phyloP scores from a whole-genome alignment of 2,329 filamentous ascomycete genomes.

The Metarhizium sp. region DNA sequence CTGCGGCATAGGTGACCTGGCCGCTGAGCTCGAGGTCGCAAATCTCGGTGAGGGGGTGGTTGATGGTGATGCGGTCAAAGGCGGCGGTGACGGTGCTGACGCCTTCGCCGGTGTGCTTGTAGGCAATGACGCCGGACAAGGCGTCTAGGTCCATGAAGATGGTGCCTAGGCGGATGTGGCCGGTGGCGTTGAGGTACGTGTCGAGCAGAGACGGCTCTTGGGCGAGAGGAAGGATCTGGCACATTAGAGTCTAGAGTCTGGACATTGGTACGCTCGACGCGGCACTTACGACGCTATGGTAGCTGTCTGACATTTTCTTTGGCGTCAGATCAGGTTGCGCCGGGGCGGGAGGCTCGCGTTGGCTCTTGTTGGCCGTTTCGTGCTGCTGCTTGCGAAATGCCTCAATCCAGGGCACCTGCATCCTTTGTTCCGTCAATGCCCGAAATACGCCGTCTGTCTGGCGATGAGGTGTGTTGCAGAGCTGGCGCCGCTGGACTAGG shows the following conservation, averaged over 20 bases:
- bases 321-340: slow-evolving; percentile 15
- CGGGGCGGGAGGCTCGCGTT: slow-evolving; percentile 7
- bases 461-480: background rate
- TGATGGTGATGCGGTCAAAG: slow-evolving; percentile 44
- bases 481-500: background rate
- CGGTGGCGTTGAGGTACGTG: slow-evolving; percentile 67
- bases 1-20: slow-evolving; percentile 57
- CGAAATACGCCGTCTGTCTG: slow-evolving; percentile 20
- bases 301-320: slow-evolving; percentile 21
- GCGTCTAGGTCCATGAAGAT: slow-evolving; percentile 76
- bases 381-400: slow-evolving; percentile 15
- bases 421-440: slow-evolving; percentile 15
- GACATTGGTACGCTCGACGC: background rate
- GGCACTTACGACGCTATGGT: slow-evolving; percentile 18
- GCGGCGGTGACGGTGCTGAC: slow-evolving; percentile 40
- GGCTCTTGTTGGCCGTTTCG: slow-evolving; percentile 1
- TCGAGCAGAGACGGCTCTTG: slow-evolving; percentile 71
- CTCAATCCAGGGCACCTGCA: slow-evolving; percentile 20
- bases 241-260: background rate
- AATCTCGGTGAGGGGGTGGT: slow-evolving; percentile 65
- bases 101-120: slow-evolving; percentile 55
- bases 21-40: slow-evolving; percentile 67
- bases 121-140: slow-evolving; percentile 64
- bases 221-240: slow-evolving; percentile 47
- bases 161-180: slow-evolving; percentile 64